phyloP scores from a whole-genome alignment of 495 filamentous ascomycete genomes.

The Talaromyces liani region DNA sequence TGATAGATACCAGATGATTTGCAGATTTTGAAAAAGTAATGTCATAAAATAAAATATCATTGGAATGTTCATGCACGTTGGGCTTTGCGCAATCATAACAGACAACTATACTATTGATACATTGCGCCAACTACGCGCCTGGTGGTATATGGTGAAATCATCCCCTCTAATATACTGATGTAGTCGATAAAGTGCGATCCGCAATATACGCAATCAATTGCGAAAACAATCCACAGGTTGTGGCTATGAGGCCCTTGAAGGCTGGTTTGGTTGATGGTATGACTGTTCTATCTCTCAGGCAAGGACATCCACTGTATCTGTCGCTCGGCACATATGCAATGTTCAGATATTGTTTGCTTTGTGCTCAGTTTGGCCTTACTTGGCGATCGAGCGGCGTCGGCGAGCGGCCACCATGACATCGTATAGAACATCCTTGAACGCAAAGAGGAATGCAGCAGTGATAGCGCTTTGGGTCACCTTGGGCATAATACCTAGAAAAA shows the following conservation, averaged over 20 bases:
- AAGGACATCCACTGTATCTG: neutral
- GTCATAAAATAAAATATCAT: too few species aligned
- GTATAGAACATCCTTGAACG: constrained; percentile 90
- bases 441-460: constrained; percentile 93
- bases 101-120: neutral
- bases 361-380: constrained; percentile 15
- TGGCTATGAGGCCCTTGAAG: neutral
- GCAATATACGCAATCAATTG: neutral
- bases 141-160: neutral
- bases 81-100: neutral
- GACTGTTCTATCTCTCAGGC: neutral
- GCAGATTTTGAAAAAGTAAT: too few species aligned
- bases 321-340: neutral
- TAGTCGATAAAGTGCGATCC: neutral
- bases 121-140: neutral
- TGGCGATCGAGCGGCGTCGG: constrained; percentile 33
- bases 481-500: constrained; percentile 66
- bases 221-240: neutral
- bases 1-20: too few species aligned
- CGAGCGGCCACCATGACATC: constrained; percentile 50
- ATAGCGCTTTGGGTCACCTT: constrained; percentile 96
- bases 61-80: neutral
- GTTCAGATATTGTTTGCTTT: neutral
- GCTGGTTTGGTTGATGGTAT: neutral
- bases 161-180: neutral